A percentile compares a stretch with the other conserved stretches of the same genome.
Evolutionary conservation across 305 asterid genomes (phyloP).

Genomic region (Ilex paraguariensis): DNA sequence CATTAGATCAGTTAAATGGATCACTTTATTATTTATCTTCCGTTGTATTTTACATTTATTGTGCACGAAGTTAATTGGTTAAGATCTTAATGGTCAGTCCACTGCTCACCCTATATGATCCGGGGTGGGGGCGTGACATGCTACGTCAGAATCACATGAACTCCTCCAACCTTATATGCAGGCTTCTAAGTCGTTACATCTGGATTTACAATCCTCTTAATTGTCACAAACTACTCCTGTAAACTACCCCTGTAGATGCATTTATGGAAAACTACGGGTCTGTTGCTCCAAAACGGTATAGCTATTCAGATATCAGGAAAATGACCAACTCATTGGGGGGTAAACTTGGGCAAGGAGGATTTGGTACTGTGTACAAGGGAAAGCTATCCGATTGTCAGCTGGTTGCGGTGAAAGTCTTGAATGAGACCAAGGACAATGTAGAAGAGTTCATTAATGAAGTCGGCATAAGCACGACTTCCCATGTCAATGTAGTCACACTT

Average conservation of each 20-base stretch:
- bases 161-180: too few relatives aligned
- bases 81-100: too few relatives aligned
- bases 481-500: conserved; percentile 54
- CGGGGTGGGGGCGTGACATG: too few relatives aligned
- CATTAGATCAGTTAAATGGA: too few relatives aligned
- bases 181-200: too few relatives aligned
- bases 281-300: conserved; percentile 42
- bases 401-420: conserved; percentile 64
- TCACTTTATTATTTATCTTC: too few relatives aligned
- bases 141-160: too few relatives aligned
- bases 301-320: conserved; percentile 35
- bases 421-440: conserved; percentile 23
- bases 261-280: conserved; percentile 38
- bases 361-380: conserved; percentile 56
- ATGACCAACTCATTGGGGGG: conserved; percentile 42
- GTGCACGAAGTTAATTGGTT: too few relatives aligned
- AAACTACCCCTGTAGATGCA: conserved; percentile 23
- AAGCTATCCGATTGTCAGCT: conserved; percentile 35
- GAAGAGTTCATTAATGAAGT: conserved; percentile 65
- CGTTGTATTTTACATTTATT: too few relatives aligned
- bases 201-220: conserved; percentile 1
- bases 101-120: too few relatives aligned
- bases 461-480: conserved; percentile 55
- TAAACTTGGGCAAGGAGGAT: conserved; percentile 55
- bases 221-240: conserved; percentile 13